Base-by-base conservation (phyloP, 1,284 basidiomycete species). In the Ganoderma sinense region DNA sequence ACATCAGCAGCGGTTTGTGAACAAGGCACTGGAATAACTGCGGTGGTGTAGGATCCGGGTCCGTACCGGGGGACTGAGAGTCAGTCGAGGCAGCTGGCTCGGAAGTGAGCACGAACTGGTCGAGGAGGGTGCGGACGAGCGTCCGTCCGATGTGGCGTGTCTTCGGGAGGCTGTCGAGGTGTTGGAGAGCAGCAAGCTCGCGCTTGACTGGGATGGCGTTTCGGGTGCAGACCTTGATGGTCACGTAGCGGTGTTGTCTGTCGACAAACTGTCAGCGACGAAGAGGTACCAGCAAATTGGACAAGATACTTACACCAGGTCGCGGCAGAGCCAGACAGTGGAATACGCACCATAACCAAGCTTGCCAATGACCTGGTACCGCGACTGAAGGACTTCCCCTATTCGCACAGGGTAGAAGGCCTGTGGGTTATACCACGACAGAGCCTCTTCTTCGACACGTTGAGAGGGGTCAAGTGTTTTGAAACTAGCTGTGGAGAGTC, bases 1-100 rank as follows among this genome's bases (percentile, higher is more conserved):
- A 74, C 65, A 67, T 70, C 65, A 65, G 66, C 74, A 72, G 74
- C 40, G 72, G 73, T 20, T 64, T 43, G 62, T 69, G 65, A 29
- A 73, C 66, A 59, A 74, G 31, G 23, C 66, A 68, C 11, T 64
- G 51, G 31, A 59, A 68, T 16, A 55, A 62, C n/a, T 62, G 51
- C n/a, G 53, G 36, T 60, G 65, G 41, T 55, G 51, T n/a, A n/a
- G n/a, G n/a, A n/a, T n/a, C 48, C 53, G 67, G 29, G 29, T 36
- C 29, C 36, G 11, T 11, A 11, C 8, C 36, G 31, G 31, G 3
- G 33, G 18, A 33, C 7, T 58, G 56, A 4, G 33, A n/a, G 18
- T 14, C 18, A 33, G n/a, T 16, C n/a, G 67, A 39, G 8, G 8
- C 36, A 4, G 36, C 8, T 6, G 8, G 36, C 36, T 10, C 36